Evolutionary conservation across 495 filamentous ascomycete species (phyloP).

Genomic region (Lineolata rhizophorae): DNA sequence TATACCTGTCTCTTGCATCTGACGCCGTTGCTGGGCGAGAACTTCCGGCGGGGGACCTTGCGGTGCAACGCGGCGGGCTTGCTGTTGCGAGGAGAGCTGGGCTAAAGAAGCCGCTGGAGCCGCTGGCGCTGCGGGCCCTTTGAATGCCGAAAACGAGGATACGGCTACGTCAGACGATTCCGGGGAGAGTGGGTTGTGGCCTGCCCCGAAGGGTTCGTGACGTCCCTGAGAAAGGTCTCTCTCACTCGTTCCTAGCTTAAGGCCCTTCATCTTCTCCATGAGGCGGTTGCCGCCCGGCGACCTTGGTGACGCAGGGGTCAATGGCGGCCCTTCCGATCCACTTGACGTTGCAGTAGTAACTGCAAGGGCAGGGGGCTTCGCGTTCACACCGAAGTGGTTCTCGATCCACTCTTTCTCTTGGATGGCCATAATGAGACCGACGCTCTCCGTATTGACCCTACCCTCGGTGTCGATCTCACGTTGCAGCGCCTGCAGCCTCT

Average conservation of each 20-base stretch:
- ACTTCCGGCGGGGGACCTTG: constrained; percentile 20
- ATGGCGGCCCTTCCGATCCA: constrained; percentile 13
- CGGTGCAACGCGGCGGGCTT: too few species aligned
- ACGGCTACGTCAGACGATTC: constrained; percentile 42
- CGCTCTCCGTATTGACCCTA: constrained; percentile 44
- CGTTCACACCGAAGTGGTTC: constrained; percentile 43
- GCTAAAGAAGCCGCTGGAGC: too few species aligned
- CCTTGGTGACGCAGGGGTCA: constrained; percentile 21
- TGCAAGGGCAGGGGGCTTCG: constrained; percentile 9
- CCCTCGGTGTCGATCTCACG: constrained; percentile 20
- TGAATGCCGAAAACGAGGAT: constrained; percentile 37
- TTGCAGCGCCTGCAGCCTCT: constrained; percentile 36
- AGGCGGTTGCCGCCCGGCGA: constrained; percentile 40
- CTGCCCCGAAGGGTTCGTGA: constrained; percentile 1
- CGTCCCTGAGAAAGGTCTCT: constrained; percentile 22
- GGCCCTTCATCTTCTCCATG: constrained; percentile 51
- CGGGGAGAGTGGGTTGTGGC: constrained; percentile 30
- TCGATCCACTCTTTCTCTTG: constrained; percentile 69
- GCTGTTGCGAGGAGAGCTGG: too few species aligned
- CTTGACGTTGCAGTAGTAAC: neutral
- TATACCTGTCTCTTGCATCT: constrained; percentile 18
- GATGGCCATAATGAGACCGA: constrained; percentile 59
- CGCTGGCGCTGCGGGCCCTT: too few species aligned
- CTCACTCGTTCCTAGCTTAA: constrained; percentile 52
- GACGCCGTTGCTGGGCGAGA: constrained; percentile 14